These are phyloP conservation scores for Amaranthus cruentus DNA, from an alignment of 148 eudicot genomes.

Conservation along the genomic window DNA sequence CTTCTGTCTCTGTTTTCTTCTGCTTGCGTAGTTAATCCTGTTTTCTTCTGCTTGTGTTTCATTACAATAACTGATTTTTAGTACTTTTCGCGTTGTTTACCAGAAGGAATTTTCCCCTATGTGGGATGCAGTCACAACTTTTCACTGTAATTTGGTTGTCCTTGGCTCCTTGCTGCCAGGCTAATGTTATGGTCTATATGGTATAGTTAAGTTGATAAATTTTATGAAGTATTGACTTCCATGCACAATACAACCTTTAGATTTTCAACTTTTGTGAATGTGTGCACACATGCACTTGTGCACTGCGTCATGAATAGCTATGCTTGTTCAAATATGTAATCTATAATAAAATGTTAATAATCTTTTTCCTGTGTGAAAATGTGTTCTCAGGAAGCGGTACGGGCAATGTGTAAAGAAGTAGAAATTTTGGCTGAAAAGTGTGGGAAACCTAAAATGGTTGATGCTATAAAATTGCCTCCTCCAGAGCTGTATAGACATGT, in stretches of 20 bases:
- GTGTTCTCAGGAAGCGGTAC: slow-evolving; percentile 65
- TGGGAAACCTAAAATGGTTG: slow-evolving; percentile 93
- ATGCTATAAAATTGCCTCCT: slow-evolving; percentile 88
- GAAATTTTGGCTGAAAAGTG: slow-evolving; percentile 71
- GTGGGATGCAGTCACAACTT: not conserved
- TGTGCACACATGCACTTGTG: not conserved
- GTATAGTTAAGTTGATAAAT: too few relatives aligned
- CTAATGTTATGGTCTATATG: too few relatives aligned
- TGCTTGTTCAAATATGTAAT: not conserved
- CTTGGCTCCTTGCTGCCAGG: not conserved
- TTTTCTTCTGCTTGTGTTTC: not conserved
- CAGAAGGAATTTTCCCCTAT: not conserved
- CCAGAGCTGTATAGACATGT: slow-evolving; percentile 72
- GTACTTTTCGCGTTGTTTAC: not conserved
- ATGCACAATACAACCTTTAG: not conserved
- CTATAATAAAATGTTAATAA: not conserved
- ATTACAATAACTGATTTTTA: not conserved
- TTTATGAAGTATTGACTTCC: not conserved
- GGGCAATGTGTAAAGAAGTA: slow-evolving; percentile 73
- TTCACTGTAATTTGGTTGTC: not conserved
- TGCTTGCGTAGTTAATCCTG: not conserved
- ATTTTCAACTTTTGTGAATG: not conserved
- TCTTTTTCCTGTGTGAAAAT: not conserved
- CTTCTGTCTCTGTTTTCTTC: not conserved
- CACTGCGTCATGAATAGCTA: not conserved